phyloP scores from a whole-genome alignment of 306 rosid species.

The Corylus americana region DNA sequence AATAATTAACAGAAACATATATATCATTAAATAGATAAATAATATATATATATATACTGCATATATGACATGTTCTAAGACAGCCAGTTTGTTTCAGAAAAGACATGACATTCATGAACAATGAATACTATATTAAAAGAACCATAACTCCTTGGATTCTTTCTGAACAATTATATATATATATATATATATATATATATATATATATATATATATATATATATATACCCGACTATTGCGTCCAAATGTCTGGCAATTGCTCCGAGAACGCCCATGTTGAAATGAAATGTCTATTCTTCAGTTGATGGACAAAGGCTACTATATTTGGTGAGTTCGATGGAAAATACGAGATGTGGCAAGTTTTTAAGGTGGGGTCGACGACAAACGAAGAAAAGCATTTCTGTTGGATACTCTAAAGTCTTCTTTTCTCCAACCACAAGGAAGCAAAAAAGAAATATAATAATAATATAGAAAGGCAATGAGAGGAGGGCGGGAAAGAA shows the following conservation, averaged over 20 bases:
- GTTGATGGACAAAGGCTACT: neutral
- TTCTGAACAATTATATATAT: neutral
- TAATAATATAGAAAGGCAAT: neutral
- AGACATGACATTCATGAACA: neutral
- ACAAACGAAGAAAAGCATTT: slow-evolving; percentile 56
- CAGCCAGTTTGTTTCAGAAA: neutral
- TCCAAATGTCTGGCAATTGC: slow-evolving; percentile 71
- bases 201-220: too few species aligned
- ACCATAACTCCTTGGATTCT: neutral
- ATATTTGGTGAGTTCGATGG: neutral
- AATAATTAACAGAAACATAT: neutral
- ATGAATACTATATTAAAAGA: neutral
- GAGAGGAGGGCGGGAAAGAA: neutral
- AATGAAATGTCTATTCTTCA: neutral
- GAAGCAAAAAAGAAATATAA: slow-evolving; percentile 16
- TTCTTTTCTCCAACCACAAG: slow-evolving; percentile 53
- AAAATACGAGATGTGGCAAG: neutral
- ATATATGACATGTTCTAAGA: neutral
- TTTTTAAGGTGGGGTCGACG: slow-evolving; percentile 6
- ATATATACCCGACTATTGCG: slow-evolving; percentile 63
- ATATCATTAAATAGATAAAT: too few species aligned
- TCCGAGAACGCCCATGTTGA: slow-evolving; percentile 71
- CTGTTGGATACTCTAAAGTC: slow-evolving; percentile 33
- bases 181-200: neutral
- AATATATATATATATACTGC: too few species aligned